Evolutionary conservation across 257 asterid species (phyloP), one percentile per base, ranked within the genome.

Genomic region (Solanum etuberosum): DNA sequence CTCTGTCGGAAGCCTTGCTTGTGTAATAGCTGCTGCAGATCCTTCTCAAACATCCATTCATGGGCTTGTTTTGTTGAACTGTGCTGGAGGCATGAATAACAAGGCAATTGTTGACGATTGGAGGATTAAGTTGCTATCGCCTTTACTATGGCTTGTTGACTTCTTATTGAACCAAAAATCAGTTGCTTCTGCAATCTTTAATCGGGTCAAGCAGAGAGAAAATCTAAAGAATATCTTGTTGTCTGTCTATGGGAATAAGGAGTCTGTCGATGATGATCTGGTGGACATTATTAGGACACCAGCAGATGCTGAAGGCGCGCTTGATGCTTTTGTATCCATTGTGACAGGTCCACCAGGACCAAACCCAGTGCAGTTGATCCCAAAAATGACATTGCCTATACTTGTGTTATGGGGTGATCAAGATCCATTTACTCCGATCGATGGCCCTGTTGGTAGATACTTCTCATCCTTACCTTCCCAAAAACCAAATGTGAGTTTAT

Each of bases 41-140:
- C 90, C 96, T n/a, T 86, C 86, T 11, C 88, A 65, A 67, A 85
- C 93, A 76, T 88, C 91, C 72, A 93, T 97, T 82, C 90, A 92
- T 73, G 99, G 96, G 42, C 94, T 95, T n/a, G 99, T 93, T 88
- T 93, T 97, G 83, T 90, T 97, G 70, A 97, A 97, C 73, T 95
- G 99, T 70, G 94, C 98, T 10, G 98, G 99, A 89, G 99, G 98
- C 23, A 97, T 95, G 98, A 97, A 95, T 96, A 97, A 97, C 93
- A 97, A 97, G 91, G 98, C 98, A 3, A 91, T 95, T 88, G 99
- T 97, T 42, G 98, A 95, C 84, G 99, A 97, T 89, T 97, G 99
- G 99, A 95, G 99, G 87, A 95, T 97, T 78, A 94, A 92, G 92
- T 93, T 95, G 54, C 87, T 94, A 14, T 84, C 92, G 67, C 98